A percentile compares a stretch with the other conserved stretches of the same genome.
These are phyloP conservation scores for Acanthamoeba sp. DNA, from an alignment of 208 protist species.

Conservation along the genomic window DNA sequence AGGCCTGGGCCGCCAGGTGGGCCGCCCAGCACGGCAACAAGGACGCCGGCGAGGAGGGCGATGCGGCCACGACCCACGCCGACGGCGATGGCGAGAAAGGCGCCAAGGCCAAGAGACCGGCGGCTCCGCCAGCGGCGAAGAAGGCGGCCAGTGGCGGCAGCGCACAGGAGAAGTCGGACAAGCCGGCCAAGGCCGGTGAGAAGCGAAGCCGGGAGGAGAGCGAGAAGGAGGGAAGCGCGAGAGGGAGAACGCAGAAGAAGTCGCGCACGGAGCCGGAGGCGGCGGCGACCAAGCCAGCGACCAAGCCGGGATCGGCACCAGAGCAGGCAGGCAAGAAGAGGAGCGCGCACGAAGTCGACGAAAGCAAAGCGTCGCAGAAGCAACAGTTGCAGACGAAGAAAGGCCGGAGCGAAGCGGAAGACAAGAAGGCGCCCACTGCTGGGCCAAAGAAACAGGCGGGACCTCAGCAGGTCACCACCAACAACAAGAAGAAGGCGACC, in stretches of 20 bases:
- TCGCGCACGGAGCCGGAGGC: not conserved
- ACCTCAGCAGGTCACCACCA: not conserved
- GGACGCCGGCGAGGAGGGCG: not conserved
- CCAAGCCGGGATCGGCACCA: too few species aligned
- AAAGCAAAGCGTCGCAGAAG: not conserved
- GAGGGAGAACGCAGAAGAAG: not conserved
- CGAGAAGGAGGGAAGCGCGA: slow-evolving; percentile 1
- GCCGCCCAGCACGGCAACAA: slow-evolving; percentile 22
- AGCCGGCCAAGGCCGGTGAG: not conserved
- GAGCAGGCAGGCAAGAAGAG: not conserved
- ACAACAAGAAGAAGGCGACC: slow-evolving; percentile 22
- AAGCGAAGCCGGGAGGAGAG: not conserved
- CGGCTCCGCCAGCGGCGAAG: not conserved
- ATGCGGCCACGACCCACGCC: not conserved
- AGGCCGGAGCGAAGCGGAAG: not conserved
- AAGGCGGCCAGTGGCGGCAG: not conserved
- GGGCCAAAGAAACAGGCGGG: not conserved
- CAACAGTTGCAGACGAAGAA: not conserved
- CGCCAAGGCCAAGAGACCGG: not conserved
- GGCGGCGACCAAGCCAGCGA: not conserved
- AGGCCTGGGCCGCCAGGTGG: slow-evolving; percentile 35
- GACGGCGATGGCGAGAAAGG: not conserved
- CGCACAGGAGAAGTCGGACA: not conserved
- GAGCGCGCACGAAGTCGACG: not conserved
- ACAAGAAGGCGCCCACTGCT: not conserved